These are phyloP conservation scores for Salix viminalis DNA, from an alignment of 345 rosid genomes.

Conservation along the genomic window DNA sequence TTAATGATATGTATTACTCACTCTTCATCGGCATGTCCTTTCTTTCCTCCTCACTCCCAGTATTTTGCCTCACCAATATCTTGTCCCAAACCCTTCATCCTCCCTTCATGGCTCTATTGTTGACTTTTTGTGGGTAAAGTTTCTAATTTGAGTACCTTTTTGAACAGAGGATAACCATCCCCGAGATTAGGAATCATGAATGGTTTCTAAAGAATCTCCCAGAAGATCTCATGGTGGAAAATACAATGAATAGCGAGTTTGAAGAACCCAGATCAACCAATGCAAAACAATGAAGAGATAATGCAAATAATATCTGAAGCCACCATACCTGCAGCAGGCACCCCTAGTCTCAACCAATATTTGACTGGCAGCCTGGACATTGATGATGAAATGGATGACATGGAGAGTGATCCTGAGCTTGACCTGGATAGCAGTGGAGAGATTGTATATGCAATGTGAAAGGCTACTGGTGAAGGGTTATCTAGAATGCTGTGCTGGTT, in stretches of 20 bases:
- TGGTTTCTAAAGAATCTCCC: slow-evolving; percentile 98
- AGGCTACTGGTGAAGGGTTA: neutral
- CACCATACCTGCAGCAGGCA: slow-evolving; percentile 76
- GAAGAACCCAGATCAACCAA: slow-evolving; percentile 84
- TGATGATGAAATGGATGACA: slow-evolving; percentile 94
- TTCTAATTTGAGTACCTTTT: slow-evolving; percentile 14
- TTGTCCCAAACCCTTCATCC: neutral
- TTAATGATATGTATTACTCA: neutral
- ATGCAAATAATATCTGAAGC: slow-evolving; percentile 98
- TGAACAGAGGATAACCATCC: slow-evolving; percentile 82
- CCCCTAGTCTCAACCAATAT: slow-evolving; percentile 57
- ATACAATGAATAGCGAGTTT: slow-evolving; percentile 43
- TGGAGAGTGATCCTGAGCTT: slow-evolving; percentile 83
- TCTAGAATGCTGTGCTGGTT: too few species aligned
- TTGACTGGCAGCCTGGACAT: slow-evolving; percentile 78
- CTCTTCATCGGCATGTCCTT: neutral
- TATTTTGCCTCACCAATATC: neutral
- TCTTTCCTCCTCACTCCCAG: neutral
- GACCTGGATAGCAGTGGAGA: slow-evolving; percentile 97
- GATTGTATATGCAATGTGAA: slow-evolving; percentile 84
- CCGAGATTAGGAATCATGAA: slow-evolving; percentile 79
- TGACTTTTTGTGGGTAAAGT: neutral
- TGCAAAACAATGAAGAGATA: slow-evolving; percentile 77
- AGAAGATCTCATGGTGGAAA: slow-evolving; percentile 72
- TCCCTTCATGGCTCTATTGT: neutral